Base-by-base conservation (phyloP, 805 yeast genomes). In the Maudiozyma serrabonitensis region DNA sequence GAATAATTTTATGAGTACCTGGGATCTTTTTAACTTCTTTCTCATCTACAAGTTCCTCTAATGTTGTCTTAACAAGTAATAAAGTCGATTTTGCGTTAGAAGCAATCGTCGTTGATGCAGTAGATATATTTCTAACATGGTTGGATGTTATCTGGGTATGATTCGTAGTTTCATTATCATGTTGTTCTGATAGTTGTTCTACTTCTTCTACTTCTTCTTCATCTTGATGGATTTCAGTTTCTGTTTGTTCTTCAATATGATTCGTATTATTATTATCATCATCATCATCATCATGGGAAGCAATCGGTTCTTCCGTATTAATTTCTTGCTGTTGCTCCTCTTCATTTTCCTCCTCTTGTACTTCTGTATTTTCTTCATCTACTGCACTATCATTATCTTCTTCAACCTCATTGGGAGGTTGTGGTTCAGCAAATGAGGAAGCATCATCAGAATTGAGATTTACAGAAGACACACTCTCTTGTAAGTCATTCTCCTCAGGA, bases 11-110 rank as follows among this genome's bases (percentile, higher is more conserved):
- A 52, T 53, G 54, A 63, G 69, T 39, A 67, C 54, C 70, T 1
- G 72, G 62, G 50, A 71, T 66, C 52, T 77, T 75, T 52, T 75
- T 74, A 15, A 81, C 79, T 41, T 84, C 93, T 58, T 82, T 84
- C 51, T 78, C 75, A 34, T 63, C 71, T 40, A 77, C 63, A 54
- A 86, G 80, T 15, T 69, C 57, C 51, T 81, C 80, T 54, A 86
- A 74, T 2, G 88, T 79, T 48, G 74, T 74, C 54, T 75, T 78
- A 56, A 84, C 74, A 49, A 80, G 73, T 12, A 61, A 46, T 16
- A 62, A 51, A 19, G 70, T 68, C 0, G 73, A 61, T 21, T 60
- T 59, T 21, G 63, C 61, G 47, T 64, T 64, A 12, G 56, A 51
- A 23, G 54, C 47, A 9, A 50, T 53, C 9, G 51, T 38, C 18